phyloP scores from a whole-genome alignment of 192 early-diverging fungal species.

The Gryganskiella cystojenkinii region DNA sequence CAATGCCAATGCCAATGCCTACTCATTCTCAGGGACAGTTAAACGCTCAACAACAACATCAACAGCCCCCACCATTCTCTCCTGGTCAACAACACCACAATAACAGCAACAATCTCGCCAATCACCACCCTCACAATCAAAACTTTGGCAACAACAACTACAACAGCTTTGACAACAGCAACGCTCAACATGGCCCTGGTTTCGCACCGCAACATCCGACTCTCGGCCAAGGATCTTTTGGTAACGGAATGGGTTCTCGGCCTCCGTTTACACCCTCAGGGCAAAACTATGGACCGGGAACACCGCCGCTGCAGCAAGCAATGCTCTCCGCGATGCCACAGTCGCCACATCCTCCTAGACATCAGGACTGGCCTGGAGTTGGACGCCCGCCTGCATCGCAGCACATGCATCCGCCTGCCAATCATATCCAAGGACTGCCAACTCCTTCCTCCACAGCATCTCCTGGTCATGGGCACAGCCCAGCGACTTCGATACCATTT shows the following conservation, averaged over 20 bases:
- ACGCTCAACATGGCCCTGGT: constrained; percentile 11
- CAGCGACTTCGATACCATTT: constrained; percentile 6
- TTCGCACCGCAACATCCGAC: neutral
- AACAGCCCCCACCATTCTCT: neutral
- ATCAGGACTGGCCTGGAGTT: constrained; percentile 39
- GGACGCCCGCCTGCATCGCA: constrained; percentile 17
- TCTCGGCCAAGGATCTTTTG: neutral
- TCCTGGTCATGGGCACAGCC: constrained; percentile 1
- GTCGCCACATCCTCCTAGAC: constrained; percentile 16
- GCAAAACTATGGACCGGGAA: constrained; percentile 20
- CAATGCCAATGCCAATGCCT: constrained; percentile 14
- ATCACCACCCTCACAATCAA: neutral
- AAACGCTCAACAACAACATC: constrained; percentile 1
- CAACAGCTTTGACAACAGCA: too few species aligned
- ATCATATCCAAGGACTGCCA: neutral
- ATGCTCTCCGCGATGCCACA: constrained; percentile 22
- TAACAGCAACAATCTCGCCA: constrained; percentile 1
- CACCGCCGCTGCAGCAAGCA: constrained; percentile 11
- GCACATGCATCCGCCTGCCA: constrained; percentile 13
- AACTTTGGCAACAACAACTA: neutral
- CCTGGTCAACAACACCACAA: too few species aligned
- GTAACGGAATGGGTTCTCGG: constrained; percentile 2
- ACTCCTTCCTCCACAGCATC: constrained; percentile 1
- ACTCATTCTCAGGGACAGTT: too few species aligned
- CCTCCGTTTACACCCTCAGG: constrained; percentile 11